A percentile compares a stretch with the other conserved stretches of the same genome.
These are phyloP conservation scores for Scheffersomyces illinoinensis DNA, from an alignment of 1,139 yeast species.

Conservation along the genomic window DNA sequence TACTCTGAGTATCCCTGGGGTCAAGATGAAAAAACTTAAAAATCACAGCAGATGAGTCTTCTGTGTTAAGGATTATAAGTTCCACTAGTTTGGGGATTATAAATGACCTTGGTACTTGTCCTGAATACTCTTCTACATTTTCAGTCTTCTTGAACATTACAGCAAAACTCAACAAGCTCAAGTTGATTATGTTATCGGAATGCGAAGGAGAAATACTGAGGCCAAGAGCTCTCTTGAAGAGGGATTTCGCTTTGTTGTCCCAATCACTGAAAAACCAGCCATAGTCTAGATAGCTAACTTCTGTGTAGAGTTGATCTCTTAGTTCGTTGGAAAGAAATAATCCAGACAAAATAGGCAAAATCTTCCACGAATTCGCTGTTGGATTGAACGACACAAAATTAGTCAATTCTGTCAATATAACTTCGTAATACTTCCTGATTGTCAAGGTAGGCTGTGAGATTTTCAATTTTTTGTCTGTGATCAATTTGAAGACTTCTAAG, in stretches of 20 bases:
- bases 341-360: slow-evolving; percentile 58
- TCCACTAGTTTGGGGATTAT: slow-evolving; percentile 22
- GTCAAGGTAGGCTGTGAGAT: slow-evolving; percentile 65
- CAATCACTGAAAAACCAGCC: slow-evolving; percentile 36
- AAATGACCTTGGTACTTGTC: slow-evolving; percentile 22
- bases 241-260: slow-evolving; percentile 24
- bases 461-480: slow-evolving; percentile 52
- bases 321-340: slow-evolving; percentile 42
- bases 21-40: slow-evolving; percentile 16
- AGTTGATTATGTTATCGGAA: slow-evolving; percentile 25
- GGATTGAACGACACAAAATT: slow-evolving; percentile 34
- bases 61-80: slow-evolving; percentile 22
- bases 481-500: slow-evolving; percentile 50
- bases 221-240: slow-evolving; percentile 28
- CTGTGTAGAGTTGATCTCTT: slow-evolving; percentile 36
- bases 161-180: slow-evolving; percentile 38
- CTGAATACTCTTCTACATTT: slow-evolving; percentile 22
- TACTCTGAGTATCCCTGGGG: slow-evolving; percentile 7
- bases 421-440: slow-evolving; percentile 50
- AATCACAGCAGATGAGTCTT: slow-evolving; percentile 14
- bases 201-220: slow-evolving; percentile 24
- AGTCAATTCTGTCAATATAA: slow-evolving; percentile 38
- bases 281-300: slow-evolving; percentile 22
- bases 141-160: slow-evolving; percentile 25
- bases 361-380: slow-evolving; percentile 51